Evolutionary conservation across 345 rosid species (phyloP), one percentile per base, ranked within the genome.

Genomic region (Mallotus nudiflorus): DNA sequence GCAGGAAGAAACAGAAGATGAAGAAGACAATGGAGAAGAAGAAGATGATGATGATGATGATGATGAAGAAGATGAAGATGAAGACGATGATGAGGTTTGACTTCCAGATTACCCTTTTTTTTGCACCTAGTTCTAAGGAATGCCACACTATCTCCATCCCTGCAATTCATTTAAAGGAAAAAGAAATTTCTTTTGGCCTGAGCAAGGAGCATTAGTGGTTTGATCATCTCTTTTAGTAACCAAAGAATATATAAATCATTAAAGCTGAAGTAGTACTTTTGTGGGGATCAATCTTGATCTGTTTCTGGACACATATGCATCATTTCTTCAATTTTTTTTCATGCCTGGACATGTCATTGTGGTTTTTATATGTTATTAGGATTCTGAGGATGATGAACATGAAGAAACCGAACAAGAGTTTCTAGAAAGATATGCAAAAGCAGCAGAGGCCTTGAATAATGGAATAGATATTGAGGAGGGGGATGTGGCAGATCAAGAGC

Each of bases 341-440:
- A 3, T 63, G 77, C 37, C 48, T 56, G 66, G 52, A 13, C n/a
- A 25, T 44, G 52, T 19, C 55, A 18, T 8, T 24, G 2, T 28
- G 40, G 19, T 73, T 58, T 20, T 52, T 16, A 57, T 62, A 54
- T 73, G 15, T 79, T 18, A 67, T 66, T 78, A 92, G 98, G 96
- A 92, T 68, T 92, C 96, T 1, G 94, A 87, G 82, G 85, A 71
- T 37, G 93, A 85, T 35, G 94, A 90, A 52, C 80, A 57, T 67
- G 96, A 88, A 75, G 97, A 90, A 92, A 92, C 96, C 4, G 88
- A 90, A 70, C 91, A 88, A 80, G 88, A 92, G 72, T 88, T 90
- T 77, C 77, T 92, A 46, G 91, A 90, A 79, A 88, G 97, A 73
- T 87, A 92, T 85, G 97, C 96, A 52, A 75, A 76, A 82, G 87